These are phyloP conservation scores for Sporothrix globosa DNA, from an alignment of 2,329 filamentous ascomycete species.

Conservation along the genomic window DNA sequence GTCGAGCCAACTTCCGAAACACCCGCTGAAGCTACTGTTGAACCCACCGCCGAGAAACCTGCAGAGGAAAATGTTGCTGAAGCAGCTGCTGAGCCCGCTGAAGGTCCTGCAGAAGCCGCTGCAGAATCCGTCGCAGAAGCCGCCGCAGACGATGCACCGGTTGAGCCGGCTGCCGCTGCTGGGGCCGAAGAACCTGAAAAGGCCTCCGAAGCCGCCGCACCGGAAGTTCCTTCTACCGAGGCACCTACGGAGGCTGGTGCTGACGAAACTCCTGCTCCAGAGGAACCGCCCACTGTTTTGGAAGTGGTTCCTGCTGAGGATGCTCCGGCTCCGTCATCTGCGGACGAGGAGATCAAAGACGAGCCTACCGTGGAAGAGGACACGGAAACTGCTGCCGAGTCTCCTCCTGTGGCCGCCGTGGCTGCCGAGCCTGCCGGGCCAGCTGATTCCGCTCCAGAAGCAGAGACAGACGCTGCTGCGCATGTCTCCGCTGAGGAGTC, in stretches of 20 bases:
- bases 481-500: not conserved
- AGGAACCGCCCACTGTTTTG: not conserved
- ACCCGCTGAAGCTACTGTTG: not conserved
- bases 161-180: not conserved
- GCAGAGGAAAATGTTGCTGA: not conserved
- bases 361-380: not conserved
- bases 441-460: not conserved
- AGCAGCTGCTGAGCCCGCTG: not conserved
- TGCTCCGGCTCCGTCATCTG: not conserved
- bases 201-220: not conserved
- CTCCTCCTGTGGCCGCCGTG: not conserved
- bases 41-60: not conserved
- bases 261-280: not conserved
- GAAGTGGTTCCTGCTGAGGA: not conserved
- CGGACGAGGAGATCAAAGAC: not conserved
- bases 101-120: not conserved
- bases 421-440: not conserved
- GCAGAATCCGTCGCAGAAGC: not conserved
- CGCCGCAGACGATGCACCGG: not conserved
- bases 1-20: not conserved
- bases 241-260: not conserved
- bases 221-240: not conserved
- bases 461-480: not conserved
- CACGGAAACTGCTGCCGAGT: not conserved
- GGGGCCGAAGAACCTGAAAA: not conserved